Evolutionary conservation across 1,284 basidiomycete genomes (phyloP).

Genomic region (Baeospora myosura): DNA sequence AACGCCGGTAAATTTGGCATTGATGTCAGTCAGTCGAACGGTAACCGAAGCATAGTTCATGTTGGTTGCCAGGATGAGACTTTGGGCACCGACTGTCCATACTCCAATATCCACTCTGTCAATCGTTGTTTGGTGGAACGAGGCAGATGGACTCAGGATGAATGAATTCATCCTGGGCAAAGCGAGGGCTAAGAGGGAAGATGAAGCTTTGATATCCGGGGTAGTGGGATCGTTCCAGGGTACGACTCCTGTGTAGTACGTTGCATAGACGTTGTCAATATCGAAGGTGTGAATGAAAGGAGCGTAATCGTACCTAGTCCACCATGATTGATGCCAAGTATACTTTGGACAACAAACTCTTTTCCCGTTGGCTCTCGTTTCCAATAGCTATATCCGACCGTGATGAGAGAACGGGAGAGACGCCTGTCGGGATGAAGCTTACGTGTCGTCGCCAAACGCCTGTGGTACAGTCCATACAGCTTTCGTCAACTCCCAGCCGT

Average conservation of each 20-base stretch:
- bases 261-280: too few species aligned
- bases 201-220: slow-evolving; percentile 48
- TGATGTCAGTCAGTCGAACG: too few species aligned
- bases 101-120: slow-evolving; percentile 35
- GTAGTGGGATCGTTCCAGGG: slow-evolving; percentile 66
- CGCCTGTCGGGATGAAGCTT: slow-evolving; percentile 18
- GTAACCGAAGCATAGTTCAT: slow-evolving; percentile 27
- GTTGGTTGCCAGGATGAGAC: slow-evolving; percentile 37
- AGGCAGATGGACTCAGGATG: slow-evolving; percentile 30
- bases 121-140: slow-evolving; percentile 28
- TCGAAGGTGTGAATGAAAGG: neutral
- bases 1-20: too few species aligned
- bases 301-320: slow-evolving; percentile 37
- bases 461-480: slow-evolving; percentile 73
- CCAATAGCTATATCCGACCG: slow-evolving; percentile 53
- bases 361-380: slow-evolving; percentile 54
- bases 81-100: slow-evolving; percentile 32
- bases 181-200: slow-evolving; percentile 42
- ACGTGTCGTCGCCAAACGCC: slow-evolving; percentile 61
- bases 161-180: slow-evolving; percentile 30
- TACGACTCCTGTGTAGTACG: slow-evolving; percentile 40
- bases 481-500: slow-evolving; percentile 59
- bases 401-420: neutral
- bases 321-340: slow-evolving; percentile 67
- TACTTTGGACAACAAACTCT: slow-evolving; percentile 59